Evolutionary conservation across 345 rosid species (phyloP).

Genomic region (Syzygium grande): DNA sequence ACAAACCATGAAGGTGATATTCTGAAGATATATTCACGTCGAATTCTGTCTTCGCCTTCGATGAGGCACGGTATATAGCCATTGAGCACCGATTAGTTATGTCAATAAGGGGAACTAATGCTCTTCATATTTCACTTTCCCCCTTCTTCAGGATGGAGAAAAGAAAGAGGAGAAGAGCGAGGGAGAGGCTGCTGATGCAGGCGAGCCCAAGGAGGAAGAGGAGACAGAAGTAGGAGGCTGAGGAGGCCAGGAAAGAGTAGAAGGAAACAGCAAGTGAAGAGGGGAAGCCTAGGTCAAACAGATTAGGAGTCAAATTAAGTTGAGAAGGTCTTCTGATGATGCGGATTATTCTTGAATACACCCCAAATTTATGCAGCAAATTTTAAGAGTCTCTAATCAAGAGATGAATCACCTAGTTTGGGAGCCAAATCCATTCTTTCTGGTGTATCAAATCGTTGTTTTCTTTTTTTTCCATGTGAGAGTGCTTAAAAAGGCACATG

Average conservation of each 20-base stretch:
- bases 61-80: neutral
- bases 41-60: neutral
- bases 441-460: neutral
- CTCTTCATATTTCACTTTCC: neutral
- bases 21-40: neutral
- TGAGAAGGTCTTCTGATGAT: neutral
- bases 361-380: neutral
- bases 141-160: neutral
- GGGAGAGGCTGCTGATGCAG: neutral
- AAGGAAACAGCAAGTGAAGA: neutral
- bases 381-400: neutral
- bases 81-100: neutral
- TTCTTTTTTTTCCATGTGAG: neutral
- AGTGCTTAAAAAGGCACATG: neutral
- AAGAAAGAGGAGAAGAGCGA: constrained; percentile 1
- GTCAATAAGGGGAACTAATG: neutral
- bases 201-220: neutral
- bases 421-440: neutral
- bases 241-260: neutral
- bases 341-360: neutral
- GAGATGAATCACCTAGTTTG: neutral
- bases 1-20: neutral
- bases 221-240: neutral
- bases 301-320: neutral
- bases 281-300: neutral